phyloP scores from a whole-genome alignment of 163 green algal species.

The Coccomyxa subellipsoidea region DNA sequence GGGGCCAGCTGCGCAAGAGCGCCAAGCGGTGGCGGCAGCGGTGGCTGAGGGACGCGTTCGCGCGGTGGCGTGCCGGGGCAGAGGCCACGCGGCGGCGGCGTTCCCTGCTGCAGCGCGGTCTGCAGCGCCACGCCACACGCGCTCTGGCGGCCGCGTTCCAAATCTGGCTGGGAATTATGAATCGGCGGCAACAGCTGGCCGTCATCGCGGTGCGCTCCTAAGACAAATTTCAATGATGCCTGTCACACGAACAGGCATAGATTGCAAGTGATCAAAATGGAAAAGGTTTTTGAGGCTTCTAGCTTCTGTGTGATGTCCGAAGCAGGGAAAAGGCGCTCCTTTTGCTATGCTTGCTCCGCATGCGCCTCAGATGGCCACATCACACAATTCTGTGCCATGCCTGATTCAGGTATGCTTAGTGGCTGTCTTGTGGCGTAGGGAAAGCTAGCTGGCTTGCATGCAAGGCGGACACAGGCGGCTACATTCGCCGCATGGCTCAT shows the following conservation, averaged over 20 bases:
- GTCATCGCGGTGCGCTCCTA: not conserved
- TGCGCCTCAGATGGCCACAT: too few species aligned
- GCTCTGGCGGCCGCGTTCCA: not conserved
- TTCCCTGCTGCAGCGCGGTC: not conserved
- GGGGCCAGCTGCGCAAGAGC: constrained; percentile 2
- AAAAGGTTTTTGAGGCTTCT: too few species aligned
- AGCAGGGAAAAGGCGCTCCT: too few species aligned
- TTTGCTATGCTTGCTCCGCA: too few species aligned
- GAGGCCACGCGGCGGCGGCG: not conserved
- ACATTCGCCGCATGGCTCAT: not conserved
- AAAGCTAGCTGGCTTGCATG: not conserved
- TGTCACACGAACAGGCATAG: too few species aligned
- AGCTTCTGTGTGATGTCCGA: too few species aligned
- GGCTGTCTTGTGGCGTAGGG: not conserved
- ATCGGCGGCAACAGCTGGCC: not conserved
- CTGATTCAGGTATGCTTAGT: too few species aligned
- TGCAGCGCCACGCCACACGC: not conserved
- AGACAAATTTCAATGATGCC: not conserved
- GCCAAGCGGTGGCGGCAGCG: not conserved
- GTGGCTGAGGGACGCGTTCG: not conserved
- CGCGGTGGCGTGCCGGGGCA: not conserved
- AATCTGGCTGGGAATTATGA: not conserved
- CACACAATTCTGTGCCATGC: too few species aligned
- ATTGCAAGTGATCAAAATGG: too few species aligned
- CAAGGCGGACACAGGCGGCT: not conserved